Percentiles rank a stretch among this genome's conserved stretches.
These are phyloP conservation scores for Phytomonas sp. DNA, from an alignment of 208 protist genomes.

Conservation along the genomic window DNA sequence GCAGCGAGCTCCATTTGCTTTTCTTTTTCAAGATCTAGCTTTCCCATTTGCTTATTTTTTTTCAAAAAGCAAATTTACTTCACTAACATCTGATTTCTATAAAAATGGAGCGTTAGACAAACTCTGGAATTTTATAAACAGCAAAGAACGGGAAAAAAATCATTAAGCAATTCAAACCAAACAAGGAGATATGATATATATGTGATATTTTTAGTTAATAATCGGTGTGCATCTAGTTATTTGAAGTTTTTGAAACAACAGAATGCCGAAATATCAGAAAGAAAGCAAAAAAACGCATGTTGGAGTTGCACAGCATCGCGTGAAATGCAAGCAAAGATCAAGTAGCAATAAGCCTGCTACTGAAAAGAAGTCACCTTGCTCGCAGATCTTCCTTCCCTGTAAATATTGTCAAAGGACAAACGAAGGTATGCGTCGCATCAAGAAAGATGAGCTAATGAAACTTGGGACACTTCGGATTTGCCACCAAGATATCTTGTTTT, in stretches of 20 bases:
- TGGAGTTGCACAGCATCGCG: neutral
- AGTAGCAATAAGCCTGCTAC: neutral
- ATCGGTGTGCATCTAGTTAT: neutral
- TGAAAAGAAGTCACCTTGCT: neutral
- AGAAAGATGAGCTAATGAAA: constrained; percentile 34
- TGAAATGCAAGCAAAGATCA: neutral
- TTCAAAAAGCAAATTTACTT: neutral
- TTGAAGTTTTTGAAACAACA: constrained; percentile 3
- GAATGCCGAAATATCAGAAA: constrained; percentile 4
- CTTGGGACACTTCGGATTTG: constrained; percentile 56
- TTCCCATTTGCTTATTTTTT: constrained; percentile 25
- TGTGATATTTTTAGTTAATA: neutral
- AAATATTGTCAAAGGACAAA: neutral
- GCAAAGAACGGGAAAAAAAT: neutral
- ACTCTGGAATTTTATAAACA: neutral
- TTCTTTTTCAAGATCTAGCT: constrained; percentile 80
- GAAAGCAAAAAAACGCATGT: neutral
- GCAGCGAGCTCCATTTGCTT: constrained; percentile 76
- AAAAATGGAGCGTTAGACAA: neutral
- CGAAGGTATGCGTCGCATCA: neutral
- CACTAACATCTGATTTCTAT: neutral
- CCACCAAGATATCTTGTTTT: constrained; percentile 52
- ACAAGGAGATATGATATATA: constrained; percentile 1
- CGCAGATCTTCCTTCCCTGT: neutral
- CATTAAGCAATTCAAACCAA: neutral